Base-by-base conservation (phyloP, 2,329 filamentous ascomycete species). In the Aspergillus alliaceus region DNA sequence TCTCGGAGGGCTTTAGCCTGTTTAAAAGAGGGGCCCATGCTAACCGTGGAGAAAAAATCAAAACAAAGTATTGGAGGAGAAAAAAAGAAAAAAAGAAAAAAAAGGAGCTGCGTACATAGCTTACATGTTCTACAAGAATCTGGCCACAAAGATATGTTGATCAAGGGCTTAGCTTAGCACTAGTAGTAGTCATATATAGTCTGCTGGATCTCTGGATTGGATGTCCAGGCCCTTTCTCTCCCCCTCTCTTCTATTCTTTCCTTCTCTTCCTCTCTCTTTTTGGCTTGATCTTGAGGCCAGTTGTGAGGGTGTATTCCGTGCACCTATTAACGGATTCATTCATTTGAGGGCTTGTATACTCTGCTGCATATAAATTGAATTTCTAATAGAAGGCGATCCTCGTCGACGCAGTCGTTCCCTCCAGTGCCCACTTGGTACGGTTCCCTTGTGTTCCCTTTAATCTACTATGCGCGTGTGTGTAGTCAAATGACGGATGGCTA, bases 121-220 rank as follows among this genome's bases (percentile, higher is more conserved):
- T 40, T 34, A 32, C 47, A 49, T 32, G 5, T 29, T 32, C 20
- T 31, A 22, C 24, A 56, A 32, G 42, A 54, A 48, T 54, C 52
- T 54, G 42, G 54, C 54, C 49, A 49, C 27, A 15, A 32, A 6
- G 44, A 34, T 14, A 57, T 59, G 56, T 61, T 59, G 53, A 55
- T 58, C 34, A 50, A 44, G 42, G 53, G 35, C 56, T 50, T 50
- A 31, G 39, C 22, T 40, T 25, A 29, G 15, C 15, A 18, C 15
- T 27, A 25, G n/a, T 29, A 29, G 27, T 27, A 29, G 31, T 51
- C 35, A 27, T 57, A 57, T 53, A 53, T 57, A 53, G 32, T 12
- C 50, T 31, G 27, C 27, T 14, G 12, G 29, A 46, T 37, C 40
- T 44, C 40, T 42, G 15, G 42, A 49, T 48, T 44, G 24, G 44